These are phyloP conservation scores for Colletotrichum sp. DNA, from an alignment of 2,329 filamentous ascomycete genomes.

Conservation along the genomic window DNA sequence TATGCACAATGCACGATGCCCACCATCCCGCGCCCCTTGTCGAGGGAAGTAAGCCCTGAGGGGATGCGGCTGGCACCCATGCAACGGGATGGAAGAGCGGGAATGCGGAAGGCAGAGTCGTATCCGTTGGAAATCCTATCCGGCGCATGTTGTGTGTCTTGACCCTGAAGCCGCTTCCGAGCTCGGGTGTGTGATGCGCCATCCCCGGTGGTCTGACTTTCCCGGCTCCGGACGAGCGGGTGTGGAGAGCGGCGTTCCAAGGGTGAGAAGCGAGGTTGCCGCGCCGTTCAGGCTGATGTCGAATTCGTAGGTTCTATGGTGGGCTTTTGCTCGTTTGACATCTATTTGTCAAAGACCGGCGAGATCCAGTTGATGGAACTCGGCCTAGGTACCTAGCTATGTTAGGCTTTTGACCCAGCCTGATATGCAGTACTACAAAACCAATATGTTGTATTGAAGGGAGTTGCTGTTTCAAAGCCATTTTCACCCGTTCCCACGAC, in stretches of 20 bases:
- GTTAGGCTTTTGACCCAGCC: too few relatives aligned
- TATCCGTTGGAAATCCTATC: neutral
- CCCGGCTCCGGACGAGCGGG: neutral
- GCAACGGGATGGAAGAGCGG: neutral
- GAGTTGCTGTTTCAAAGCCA: too few relatives aligned
- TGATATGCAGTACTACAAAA: too few relatives aligned
- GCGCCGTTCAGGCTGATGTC: too few relatives aligned
- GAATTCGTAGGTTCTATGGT: too few relatives aligned
- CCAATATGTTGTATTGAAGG: too few relatives aligned
- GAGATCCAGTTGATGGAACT: too few relatives aligned
- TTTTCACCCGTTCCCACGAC: too few relatives aligned
- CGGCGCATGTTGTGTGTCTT: neutral
- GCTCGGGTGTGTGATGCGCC: neutral
- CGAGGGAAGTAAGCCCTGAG: neutral
- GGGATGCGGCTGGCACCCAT: neutral
- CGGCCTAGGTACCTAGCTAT: too few relatives aligned
- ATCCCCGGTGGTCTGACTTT: neutral
- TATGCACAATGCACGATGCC: neutral
- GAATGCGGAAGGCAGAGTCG: neutral
- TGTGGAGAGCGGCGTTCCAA: neutral
- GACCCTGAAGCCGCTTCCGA: neutral
- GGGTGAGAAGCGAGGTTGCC: too few relatives aligned
- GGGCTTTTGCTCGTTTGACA: too few relatives aligned
- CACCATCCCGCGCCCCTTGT: neutral
- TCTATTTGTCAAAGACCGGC: too few relatives aligned